A percentile compares a stretch with the other conserved stretches of the same genome.
Evolutionary conservation across 148 eudicot genomes (phyloP).

Genomic region (Chenopodium formosanum): DNA sequence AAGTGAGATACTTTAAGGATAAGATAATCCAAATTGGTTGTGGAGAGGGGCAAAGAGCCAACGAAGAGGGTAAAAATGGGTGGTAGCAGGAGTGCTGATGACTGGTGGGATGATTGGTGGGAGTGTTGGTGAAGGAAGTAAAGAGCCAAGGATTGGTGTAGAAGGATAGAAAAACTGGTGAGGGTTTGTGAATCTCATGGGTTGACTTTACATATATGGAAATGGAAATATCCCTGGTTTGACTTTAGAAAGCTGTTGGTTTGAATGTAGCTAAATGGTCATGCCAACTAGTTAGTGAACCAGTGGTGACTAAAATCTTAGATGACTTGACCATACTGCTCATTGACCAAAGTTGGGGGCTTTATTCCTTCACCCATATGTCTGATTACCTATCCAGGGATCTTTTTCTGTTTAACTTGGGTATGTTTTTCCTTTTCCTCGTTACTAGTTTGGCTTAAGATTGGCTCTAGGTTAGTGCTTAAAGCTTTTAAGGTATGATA

Average conservation of each 20-base stretch:
- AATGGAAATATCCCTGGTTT: background rate
- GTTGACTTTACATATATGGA: too few species aligned
- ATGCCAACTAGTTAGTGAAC: background rate
- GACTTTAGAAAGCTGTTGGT: background rate
- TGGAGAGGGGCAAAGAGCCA: background rate
- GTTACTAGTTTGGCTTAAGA: background rate
- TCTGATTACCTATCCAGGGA: background rate
- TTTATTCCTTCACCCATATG: background rate
- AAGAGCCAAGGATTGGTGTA: background rate
- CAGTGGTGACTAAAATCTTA: background rate
- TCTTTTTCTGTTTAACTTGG: background rate
- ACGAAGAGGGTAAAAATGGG: background rate
- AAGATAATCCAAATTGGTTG: too few species aligned
- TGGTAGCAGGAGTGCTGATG: background rate
- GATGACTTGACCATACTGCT: background rate
- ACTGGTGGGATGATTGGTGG: background rate
- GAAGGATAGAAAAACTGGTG: background rate
- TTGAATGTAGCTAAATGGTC: constrained; percentile 3
- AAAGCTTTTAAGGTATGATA: background rate
- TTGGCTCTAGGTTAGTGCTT: background rate
- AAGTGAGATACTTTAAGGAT: too few species aligned
- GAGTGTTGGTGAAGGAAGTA: background rate
- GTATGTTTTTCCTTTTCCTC: too few species aligned
- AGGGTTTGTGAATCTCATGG: background rate
- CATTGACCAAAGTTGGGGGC: background rate